Percentiles rank a stretch among this genome's conserved stretches.
These are phyloP conservation scores for Kurtzmaniella fragi DNA, from an alignment of 805 yeast genomes.

Conservation along the genomic window DNA sequence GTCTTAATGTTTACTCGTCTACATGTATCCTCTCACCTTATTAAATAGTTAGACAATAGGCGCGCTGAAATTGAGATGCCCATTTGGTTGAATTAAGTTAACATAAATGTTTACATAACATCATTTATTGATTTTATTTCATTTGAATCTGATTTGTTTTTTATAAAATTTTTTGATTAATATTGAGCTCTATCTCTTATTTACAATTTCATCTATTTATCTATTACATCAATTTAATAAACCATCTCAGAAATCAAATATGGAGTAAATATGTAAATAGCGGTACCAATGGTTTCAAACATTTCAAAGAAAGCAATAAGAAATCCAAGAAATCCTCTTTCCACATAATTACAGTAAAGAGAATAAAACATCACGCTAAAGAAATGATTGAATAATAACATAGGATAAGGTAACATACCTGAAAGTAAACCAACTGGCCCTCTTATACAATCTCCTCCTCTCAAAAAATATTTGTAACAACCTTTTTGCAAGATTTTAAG, in stretches of 20 bases:
- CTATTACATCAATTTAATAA: background rate
- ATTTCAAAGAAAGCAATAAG: slow-evolving; percentile 71
- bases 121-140: no score
- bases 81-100: no score
- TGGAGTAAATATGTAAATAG: slow-evolving; percentile 76
- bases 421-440: slow-evolving; percentile 82
- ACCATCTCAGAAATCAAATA: slow-evolving; percentile 53
- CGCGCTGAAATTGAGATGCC: no score
- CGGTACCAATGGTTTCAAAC: slow-evolving; percentile 63
- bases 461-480: slow-evolving; percentile 78
- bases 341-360: slow-evolving; percentile 60
- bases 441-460: slow-evolving; percentile 74
- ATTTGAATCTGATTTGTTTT: no score
- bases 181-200: background rate
- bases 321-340: slow-evolving; percentile 59
- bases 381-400: slow-evolving; percentile 75
- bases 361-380: slow-evolving; percentile 87
- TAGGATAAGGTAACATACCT: slow-evolving; percentile 76
- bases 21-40: no score
- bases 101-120: no score
- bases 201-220: background rate
- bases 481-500: slow-evolving; percentile 75
- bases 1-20: no score
- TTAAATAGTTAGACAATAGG: no score
- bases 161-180: background rate